phyloP scores from a whole-genome alignment of 208 protist species.

The Trypanosoma caninum region DNA sequence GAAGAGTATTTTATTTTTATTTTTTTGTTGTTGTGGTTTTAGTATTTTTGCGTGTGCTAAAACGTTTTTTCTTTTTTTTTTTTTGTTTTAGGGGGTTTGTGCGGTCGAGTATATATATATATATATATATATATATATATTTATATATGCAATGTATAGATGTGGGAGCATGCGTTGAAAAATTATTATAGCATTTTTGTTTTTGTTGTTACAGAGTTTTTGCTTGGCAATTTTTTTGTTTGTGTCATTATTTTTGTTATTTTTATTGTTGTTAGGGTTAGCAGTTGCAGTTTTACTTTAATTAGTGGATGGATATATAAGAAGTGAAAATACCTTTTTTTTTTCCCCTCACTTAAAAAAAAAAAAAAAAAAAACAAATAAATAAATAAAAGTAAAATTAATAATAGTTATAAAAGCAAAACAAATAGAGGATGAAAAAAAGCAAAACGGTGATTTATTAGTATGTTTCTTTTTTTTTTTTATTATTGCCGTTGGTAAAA shows the following conservation, averaged over 20 bases:
- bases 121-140: not conserved
- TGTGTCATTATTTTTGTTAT: not conserved
- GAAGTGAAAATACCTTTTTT: too few relatives aligned
- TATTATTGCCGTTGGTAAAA: too few relatives aligned
- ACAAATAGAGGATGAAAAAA: not conserved
- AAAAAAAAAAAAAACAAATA: too few relatives aligned
- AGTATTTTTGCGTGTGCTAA: not conserved
- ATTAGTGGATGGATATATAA: too few relatives aligned
- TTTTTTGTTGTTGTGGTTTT: not conserved
- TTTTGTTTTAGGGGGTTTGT: not conserved
- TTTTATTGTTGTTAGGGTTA: not conserved
- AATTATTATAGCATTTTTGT: slow-evolving; percentile 16
- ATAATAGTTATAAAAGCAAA: not conserved
- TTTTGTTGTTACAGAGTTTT: slow-evolving; percentile 7
- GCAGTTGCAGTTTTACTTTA: too few relatives aligned
- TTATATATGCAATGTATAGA: not conserved
- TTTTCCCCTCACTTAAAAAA: too few relatives aligned
- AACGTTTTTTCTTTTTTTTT: not conserved
- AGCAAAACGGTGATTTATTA: not conserved
- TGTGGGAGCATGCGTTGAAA: not conserved
- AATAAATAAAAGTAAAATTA: too few relatives aligned
- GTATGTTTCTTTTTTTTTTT: too few relatives aligned
- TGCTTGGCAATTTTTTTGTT: slow-evolving; percentile 3
- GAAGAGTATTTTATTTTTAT: too few relatives aligned
- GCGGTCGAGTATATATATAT: not conserved